phyloP scores from a whole-genome alignment of 2,329 filamentous ascomycete species.

The Sclerotinia trifoliorum region DNA sequence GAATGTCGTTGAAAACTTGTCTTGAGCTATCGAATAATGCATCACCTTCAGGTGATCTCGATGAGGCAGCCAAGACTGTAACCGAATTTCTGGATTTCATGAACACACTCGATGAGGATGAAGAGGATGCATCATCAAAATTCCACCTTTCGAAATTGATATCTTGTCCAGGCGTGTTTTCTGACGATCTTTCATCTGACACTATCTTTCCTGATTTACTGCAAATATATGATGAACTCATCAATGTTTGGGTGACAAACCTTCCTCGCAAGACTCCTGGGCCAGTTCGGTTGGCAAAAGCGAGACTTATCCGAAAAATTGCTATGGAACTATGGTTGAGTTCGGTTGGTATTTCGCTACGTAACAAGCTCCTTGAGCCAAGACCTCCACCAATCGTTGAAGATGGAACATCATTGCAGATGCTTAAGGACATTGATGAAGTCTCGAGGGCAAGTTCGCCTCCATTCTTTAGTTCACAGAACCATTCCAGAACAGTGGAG shows the following conservation, averaged over 20 bases:
- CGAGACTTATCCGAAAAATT: constrained; percentile 35
- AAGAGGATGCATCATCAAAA: constrained; percentile 22
- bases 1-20: constrained; percentile 22
- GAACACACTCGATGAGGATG: constrained; percentile 20
- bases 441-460: constrained; percentile 29
- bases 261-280: constrained; percentile 34
- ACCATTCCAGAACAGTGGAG: constrained; percentile 17
- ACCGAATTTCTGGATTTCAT: constrained; percentile 31
- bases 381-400: constrained; percentile 8
- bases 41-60: constrained; percentile 33
- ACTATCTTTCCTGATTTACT: constrained; percentile 27
- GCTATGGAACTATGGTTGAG: constrained; percentile 38
- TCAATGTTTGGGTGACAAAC: constrained; percentile 37
- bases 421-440: constrained; percentile 22
- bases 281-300: constrained; percentile 34
- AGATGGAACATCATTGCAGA: constrained; percentile 4
- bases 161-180: constrained; percentile 25
- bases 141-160: constrained; percentile 32
- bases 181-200: neutral
- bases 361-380: constrained; percentile 23
- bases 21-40: constrained; percentile 31
- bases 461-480: constrained; percentile 30
- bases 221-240: constrained; percentile 37
- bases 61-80: constrained; percentile 30
- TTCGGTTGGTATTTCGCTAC: constrained; percentile 36